phyloP scores from a whole-genome alignment of 805 yeast species.

The Grigorovia jiainica region DNA sequence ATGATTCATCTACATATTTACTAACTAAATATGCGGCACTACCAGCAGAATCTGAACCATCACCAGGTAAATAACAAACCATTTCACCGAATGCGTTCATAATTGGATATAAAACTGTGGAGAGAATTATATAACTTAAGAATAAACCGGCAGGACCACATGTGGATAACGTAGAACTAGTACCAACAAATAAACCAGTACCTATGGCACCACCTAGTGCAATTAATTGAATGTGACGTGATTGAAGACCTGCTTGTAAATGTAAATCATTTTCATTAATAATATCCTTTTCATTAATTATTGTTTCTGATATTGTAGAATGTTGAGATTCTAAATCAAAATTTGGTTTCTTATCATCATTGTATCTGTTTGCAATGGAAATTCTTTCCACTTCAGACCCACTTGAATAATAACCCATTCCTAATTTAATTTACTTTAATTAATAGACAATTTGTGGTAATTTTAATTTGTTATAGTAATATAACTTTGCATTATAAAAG shows the following conservation, averaged over 20 bases:
- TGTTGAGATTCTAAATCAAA: constrained; percentile 1
- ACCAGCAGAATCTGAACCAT: constrained; percentile 54
- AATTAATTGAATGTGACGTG: constrained; percentile 62
- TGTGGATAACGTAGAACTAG: constrained; percentile 6
- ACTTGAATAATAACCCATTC: background rate
- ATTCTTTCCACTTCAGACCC: background rate
- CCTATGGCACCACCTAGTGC: constrained; percentile 72
- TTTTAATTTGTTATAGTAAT: background rate
- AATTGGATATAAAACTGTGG: constrained; percentile 49
- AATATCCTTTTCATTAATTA: too few species aligned
- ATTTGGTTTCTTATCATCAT: background rate
- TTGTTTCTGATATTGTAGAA: too few species aligned
- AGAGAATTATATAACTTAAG: constrained; percentile 53
- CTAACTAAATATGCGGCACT: constrained; percentile 55
- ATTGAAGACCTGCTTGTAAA: too few species aligned
- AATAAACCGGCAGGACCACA: constrained; percentile 50
- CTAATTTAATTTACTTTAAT: too few species aligned
- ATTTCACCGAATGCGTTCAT: constrained; percentile 68
- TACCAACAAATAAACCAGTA: constrained; percentile 60
- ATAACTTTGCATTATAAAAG: too few species aligned
- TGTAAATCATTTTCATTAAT: too few species aligned
- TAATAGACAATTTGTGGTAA: background rate
- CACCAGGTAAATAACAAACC: constrained; percentile 64
- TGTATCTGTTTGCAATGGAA: background rate
- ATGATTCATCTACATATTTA: too few species aligned